phyloP scores from a whole-genome alignment of 371 early-diverging fungal species.

The Rhizopus delemar region DNA sequence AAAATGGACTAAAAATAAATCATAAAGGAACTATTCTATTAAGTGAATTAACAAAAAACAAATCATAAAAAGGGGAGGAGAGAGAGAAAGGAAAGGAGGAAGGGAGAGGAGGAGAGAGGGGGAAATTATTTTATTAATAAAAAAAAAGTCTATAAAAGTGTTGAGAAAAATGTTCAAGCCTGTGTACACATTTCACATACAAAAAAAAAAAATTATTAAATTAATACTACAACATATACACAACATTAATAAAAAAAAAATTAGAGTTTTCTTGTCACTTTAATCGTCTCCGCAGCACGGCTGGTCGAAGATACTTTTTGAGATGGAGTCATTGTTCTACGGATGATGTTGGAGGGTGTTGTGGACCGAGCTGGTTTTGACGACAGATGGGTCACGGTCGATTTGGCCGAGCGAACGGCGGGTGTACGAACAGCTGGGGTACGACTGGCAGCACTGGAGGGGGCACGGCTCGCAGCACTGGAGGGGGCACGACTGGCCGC shows the following conservation, averaged over 20 bases:
- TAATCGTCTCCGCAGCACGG: conserved; percentile 1
- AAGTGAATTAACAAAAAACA: conserved; percentile 24
- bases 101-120: neutral
- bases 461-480: neutral
- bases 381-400: neutral
- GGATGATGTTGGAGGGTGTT: neutral
- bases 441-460: neutral
- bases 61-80: neutral
- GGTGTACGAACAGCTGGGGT: neutral
- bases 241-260: neutral
- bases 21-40: conserved; percentile 18
- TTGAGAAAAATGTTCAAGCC: neutral
- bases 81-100: neutral
- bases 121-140: neutral
- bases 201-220: neutral
- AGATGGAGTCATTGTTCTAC: conserved; percentile 17
- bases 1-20: neutral
- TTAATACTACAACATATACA: neutral
- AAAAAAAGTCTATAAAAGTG: neutral
- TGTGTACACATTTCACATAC: neutral
- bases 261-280: neutral
- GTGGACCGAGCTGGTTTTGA: neutral
- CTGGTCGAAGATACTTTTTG: neutral
- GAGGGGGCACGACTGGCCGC: neutral
- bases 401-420: neutral